Evolutionary conservation across 805 yeast species (phyloP).

Genomic region (Yarrowia keelungensis): DNA sequence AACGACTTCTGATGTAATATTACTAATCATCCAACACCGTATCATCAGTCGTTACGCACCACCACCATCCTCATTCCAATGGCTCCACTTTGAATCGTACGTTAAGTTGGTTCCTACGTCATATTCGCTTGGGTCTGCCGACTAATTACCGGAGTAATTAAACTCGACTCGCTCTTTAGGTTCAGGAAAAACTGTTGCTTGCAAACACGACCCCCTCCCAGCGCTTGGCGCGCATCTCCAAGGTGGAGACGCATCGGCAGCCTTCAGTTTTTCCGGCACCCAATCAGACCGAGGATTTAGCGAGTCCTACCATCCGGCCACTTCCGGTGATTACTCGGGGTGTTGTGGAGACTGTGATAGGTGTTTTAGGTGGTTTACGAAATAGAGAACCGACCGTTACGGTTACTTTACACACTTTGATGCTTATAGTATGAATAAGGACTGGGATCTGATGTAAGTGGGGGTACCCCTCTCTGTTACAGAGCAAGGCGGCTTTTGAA

Average conservation of each 20-base stretch:
- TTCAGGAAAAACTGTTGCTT: slow-evolving; percentile 35
- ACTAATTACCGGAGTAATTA: slow-evolving; percentile 29
- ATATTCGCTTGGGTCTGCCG: neutral
- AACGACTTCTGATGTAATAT: too few species aligned
- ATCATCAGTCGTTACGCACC: too few species aligned
- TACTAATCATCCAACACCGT: too few species aligned
- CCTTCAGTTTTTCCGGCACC: slow-evolving; percentile 14
- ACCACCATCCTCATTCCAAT: neutral
- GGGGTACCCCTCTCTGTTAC: neutral
- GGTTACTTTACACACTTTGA: too few species aligned
- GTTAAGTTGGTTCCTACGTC: too few species aligned
- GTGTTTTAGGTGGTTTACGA: too few species aligned
- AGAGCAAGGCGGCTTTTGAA: neutral
- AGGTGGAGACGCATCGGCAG: slow-evolving; percentile 11
- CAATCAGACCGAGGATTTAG: neutral
- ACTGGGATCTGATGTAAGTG: neutral
- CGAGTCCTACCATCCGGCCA: neutral
- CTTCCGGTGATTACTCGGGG: slow-evolving; percentile 3
- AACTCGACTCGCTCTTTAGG: neutral
- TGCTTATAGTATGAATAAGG: too few species aligned
- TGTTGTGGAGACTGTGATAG: too few species aligned
- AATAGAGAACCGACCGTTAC: too few species aligned
- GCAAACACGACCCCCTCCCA: slow-evolving; percentile 32
- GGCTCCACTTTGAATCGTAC: neutral
- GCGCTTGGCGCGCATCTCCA: slow-evolving; percentile 18